phyloP scores from a whole-genome alignment of 2,329 filamentous ascomycete genomes.

The Fusarium dlaminii region DNA sequence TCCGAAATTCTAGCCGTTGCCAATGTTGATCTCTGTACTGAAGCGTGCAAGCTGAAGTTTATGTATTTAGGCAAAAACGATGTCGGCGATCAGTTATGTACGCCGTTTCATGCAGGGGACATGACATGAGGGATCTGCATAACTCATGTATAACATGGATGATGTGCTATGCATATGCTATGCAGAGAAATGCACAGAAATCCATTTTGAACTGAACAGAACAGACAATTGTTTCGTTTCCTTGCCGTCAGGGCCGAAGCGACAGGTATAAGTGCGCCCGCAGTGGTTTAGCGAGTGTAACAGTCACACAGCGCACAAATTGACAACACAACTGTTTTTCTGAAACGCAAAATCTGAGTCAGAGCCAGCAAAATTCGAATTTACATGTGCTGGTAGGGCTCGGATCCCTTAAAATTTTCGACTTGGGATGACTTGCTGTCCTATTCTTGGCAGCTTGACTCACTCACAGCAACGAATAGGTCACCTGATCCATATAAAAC shows the following conservation, averaged over 20 bases:
- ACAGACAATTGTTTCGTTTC: neutral
- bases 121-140: neutral
- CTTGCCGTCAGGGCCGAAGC: neutral
- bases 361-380: neutral
- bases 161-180: slow-evolving; percentile 1
- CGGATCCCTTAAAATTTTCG: neutral
- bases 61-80: slow-evolving; percentile 21
- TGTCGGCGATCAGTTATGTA: slow-evolving; percentile 3
- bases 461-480: neutral
- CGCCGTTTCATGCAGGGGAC: slow-evolving; percentile 3
- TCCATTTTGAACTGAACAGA: neutral
- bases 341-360: slow-evolving; percentile 1
- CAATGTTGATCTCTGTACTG: slow-evolving; percentile 7
- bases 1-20: neutral
- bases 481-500: slow-evolving; percentile 11
- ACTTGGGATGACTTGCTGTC: neutral
- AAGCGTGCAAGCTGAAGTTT: neutral
- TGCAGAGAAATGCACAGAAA: neutral
- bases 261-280: neutral
- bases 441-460: slow-evolving; percentile 19
- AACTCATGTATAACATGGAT: neutral
- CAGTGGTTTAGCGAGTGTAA: slow-evolving; percentile 21
- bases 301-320: slow-evolving; percentile 10
- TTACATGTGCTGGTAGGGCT: neutral
- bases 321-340: neutral